Conservation (phyloP, 1,284 basidiomycete species). For the Fomitopsis pinicola region DNA sequence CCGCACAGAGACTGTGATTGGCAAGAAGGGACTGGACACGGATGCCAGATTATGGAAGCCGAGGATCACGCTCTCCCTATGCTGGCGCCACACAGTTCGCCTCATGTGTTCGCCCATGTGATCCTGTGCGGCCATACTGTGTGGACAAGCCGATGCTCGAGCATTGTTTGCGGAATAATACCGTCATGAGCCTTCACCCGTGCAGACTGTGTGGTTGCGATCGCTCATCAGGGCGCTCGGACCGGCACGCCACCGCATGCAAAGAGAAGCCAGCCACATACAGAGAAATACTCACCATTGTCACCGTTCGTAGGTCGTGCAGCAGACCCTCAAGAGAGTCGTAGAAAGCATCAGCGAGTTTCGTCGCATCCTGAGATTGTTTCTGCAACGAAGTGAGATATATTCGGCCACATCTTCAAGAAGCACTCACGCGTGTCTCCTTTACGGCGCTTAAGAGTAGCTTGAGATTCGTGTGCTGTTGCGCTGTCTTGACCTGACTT, state of each 20-base stretch:
- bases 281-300: constrained; percentile 45
- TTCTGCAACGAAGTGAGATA: constrained; percentile 32
- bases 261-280: constrained; percentile 10
- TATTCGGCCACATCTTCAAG: constrained; percentile 10
- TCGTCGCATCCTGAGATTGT: constrained; percentile 58
- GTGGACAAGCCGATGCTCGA: too few species aligned
- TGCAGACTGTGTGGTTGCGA: neutral
- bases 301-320: constrained; percentile 75
- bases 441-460: constrained; percentile 70
- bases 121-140: too few species aligned
- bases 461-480: constrained; percentile 60
- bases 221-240: neutral
- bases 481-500: constrained; percentile 51
- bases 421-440: constrained; percentile 63
- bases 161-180: too few species aligned
- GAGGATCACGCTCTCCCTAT: too few species aligned
- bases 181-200: too few species aligned
- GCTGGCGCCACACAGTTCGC: neutral
- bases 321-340: constrained; percentile 88
- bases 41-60: neutral
- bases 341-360: constrained; percentile 85
- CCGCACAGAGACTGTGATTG: too few species aligned
- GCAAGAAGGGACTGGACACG: too few species aligned
- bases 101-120: too few species aligned
- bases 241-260: neutral